These are phyloP conservation scores for Deuterostichococcus epilithicus DNA, from an alignment of 139 green algal species.

Conservation along the genomic window DNA sequence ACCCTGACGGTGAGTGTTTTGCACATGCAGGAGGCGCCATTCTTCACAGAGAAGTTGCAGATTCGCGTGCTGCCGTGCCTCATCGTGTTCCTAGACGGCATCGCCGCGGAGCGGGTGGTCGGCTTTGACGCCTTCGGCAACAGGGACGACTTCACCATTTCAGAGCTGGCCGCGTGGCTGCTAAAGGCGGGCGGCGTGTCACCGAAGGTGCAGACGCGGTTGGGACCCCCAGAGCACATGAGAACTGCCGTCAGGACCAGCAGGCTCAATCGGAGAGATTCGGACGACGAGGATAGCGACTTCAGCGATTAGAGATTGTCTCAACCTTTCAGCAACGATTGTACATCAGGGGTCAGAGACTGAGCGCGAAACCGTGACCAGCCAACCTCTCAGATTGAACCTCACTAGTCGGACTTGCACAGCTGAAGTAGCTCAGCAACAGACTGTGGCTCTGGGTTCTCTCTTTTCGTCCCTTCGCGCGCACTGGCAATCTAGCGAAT, in stretches of 20 bases:
- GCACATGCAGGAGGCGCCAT: constrained; percentile 78
- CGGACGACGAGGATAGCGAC: not conserved
- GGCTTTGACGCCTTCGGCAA: constrained; percentile 87
- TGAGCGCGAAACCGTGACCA: too few species aligned
- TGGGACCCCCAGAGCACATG: not conserved
- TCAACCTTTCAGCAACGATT: too few species aligned
- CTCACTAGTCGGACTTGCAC: too few species aligned
- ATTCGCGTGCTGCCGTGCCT: constrained; percentile 85
- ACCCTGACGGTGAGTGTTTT: too few species aligned
- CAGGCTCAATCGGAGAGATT: not conserved
- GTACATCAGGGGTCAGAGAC: too few species aligned
- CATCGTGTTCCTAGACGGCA: constrained; percentile 73
- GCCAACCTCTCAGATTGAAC: too few species aligned
- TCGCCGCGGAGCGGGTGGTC: constrained; percentile 69
- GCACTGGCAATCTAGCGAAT: too few species aligned
- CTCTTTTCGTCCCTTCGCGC: too few species aligned
- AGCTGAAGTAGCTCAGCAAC: too few species aligned
- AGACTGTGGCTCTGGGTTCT: too few species aligned
- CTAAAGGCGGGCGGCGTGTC: not conserved
- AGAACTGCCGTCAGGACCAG: not conserved
- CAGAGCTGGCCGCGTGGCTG: constrained; percentile 4
- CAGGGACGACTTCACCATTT: constrained; percentile 52
- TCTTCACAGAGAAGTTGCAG: constrained; percentile 93
- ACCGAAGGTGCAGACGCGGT: not conserved
- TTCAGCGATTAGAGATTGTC: not conserved